Evolutionary conservation across 2,329 filamentous ascomycete species (phyloP).

Genomic region (Xylariaceae sp.): DNA sequence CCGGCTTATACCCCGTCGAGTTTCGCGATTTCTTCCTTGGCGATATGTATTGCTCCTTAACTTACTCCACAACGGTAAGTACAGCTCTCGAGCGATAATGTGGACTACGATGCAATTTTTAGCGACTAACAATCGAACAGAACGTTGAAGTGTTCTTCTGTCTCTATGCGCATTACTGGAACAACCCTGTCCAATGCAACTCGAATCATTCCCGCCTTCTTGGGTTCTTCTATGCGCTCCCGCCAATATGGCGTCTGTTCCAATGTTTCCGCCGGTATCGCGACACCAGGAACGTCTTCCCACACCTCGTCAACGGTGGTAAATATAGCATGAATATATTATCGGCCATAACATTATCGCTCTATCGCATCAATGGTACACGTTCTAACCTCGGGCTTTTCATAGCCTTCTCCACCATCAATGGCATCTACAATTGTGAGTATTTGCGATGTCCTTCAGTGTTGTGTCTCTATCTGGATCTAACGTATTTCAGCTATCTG

Average conservation of each 20-base stretch:
- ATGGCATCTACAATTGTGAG: conserved; percentile 79
- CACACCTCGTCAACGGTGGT: conserved; percentile 87
- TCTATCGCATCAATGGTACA: conserved; percentile 76
- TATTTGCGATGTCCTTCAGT: conserved; percentile 13
- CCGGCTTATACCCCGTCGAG: conserved; percentile 89
- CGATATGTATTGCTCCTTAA: conserved; percentile 96
- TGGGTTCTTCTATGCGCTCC: conserved; percentile 82
- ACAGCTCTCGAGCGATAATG: background rate
- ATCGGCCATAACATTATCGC: conserved; percentile 74
- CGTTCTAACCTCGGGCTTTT: conserved; percentile 68
- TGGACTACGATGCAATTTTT: background rate
- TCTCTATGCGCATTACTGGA: conserved; percentile 80
- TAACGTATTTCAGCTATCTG: conserved; percentile 64
- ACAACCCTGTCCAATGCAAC: conserved; percentile 75
- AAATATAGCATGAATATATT: conserved; percentile 89
- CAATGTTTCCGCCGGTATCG: conserved; percentile 89
- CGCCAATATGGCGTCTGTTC: conserved; percentile 85
- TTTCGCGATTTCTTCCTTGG: conserved; percentile 97
- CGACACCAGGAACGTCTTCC: conserved; percentile 86
- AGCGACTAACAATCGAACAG: conserved; percentile 45
- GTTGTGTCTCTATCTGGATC: background rate
- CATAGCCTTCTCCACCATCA: conserved; percentile 78
- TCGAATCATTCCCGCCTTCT: conserved; percentile 80
- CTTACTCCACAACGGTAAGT: conserved; percentile 84
- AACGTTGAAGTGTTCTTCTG: conserved; percentile 96